Base-by-base conservation (phyloP, 306 rosid species). In the Biancaea sappan region DNA sequence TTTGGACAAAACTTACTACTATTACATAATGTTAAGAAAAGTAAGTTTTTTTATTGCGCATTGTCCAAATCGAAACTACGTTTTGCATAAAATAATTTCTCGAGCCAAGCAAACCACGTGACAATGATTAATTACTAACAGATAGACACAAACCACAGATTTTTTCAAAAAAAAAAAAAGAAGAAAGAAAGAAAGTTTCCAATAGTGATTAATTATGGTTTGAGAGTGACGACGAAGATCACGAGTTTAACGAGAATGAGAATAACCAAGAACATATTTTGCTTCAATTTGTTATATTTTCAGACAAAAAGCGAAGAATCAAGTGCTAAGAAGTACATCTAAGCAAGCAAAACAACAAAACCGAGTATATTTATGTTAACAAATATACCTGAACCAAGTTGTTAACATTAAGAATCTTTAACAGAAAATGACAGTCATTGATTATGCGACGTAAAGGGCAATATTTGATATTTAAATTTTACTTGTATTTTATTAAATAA, bases 281-380 rank as follows among this genome's bases (percentile, higher is more conserved):
- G 25, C 64, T 31, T 41, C 61, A 13, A 71, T 44, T 38, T 40
- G 66, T 26, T 50, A 25, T 63, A 63, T 51, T 41, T 60, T 24
- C 14, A 11, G 2, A 79, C 21, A 47, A 26, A 2, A 80, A 74
- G 79, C 21, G 43, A 66, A 79, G 83, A 79, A 73, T 79, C 65
- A 16, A 74, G 62, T 66, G 53, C 37, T 7, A 66, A 8, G 38
- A 60, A 72, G 31, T 25, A 24, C 43, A 46, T 32, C n/a, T 8
- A 21, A 22, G 41, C 74, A 24, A 63, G 22, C 57, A 79, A 22
- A n/a, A n/a, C n/a, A n/a, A n/a, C n/a, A 26, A 35, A 40, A 52
- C 3, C 26, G 56, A 57, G 74, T 24, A 72, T 43, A 2, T 31
- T 64, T 32, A 16, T 25, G 22, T 31, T 2, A 9, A 43, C 1